phyloP scores from a whole-genome alignment of 2,329 filamentous ascomycete genomes.

The Fusarium denticulatum region DNA sequence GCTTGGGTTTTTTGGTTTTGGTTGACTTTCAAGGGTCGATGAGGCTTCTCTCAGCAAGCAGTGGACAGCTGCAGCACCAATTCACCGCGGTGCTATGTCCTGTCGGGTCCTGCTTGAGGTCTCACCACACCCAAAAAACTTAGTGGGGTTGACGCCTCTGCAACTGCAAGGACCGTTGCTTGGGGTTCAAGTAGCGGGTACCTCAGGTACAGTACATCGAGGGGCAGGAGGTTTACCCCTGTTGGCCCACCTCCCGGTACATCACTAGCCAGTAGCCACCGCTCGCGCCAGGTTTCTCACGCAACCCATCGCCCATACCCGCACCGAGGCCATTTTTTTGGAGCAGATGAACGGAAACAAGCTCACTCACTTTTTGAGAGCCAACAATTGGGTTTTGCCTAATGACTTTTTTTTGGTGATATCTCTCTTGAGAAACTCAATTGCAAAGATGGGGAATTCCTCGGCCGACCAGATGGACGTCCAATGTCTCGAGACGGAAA shows the following conservation, averaged over 20 bases:
- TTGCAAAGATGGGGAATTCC: conserved; percentile 2
- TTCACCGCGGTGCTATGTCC: conserved; percentile 18
- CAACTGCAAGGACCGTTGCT: conserved; percentile 14
- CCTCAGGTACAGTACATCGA: conserved; percentile 32
- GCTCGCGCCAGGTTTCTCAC: conserved; percentile 27
- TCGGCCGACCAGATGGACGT: conserved; percentile 3
- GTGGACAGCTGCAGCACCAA: conserved; percentile 13
- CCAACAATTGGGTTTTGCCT: conserved; percentile 10
- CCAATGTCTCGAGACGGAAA: conserved; percentile 3
- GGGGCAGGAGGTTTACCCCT: conserved; percentile 17
- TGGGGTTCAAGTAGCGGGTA: conserved; percentile 30
- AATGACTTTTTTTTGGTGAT: not conserved
- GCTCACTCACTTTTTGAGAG: conserved; percentile 5
- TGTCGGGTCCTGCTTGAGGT: conserved; percentile 14
- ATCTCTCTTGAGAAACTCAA: conserved; percentile 1
- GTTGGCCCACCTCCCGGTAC: conserved; percentile 24
- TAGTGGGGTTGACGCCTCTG: conserved; percentile 40
- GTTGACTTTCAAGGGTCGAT: conserved; percentile 42
- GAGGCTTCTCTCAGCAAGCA: conserved; percentile 39
- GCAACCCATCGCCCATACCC: not conserved
- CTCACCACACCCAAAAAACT: conserved; percentile 37
- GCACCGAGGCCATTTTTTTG: conserved; percentile 12
- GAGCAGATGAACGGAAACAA: not conserved
- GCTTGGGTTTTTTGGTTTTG: conserved; percentile 42
- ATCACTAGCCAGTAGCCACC: conserved; percentile 37